These are phyloP conservation scores for Cardamine occulta DNA, from an alignment of 345 rosid genomes.

Conservation along the genomic window DNA sequence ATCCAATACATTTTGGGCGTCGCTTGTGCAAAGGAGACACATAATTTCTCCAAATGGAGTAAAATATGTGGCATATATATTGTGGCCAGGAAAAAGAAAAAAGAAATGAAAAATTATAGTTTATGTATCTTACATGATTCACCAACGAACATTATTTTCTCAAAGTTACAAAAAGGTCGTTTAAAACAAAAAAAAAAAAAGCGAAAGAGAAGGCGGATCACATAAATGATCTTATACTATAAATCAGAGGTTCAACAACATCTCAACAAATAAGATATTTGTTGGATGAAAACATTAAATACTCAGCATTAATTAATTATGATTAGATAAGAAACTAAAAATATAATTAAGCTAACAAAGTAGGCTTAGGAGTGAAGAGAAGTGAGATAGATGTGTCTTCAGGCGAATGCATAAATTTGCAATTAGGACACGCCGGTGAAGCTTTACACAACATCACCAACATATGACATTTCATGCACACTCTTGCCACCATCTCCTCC, in stretches of 20 bases:
- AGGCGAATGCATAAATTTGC: constrained; percentile 75
- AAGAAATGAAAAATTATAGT: too few relatives aligned
- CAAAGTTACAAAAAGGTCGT: too few relatives aligned
- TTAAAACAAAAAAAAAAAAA: too few relatives aligned
- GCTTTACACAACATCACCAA: constrained; percentile 75
- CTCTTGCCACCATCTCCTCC: constrained; percentile 74
- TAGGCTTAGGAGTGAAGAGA: constrained; percentile 28
- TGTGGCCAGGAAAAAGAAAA: too few relatives aligned
- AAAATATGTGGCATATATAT: too few relatives aligned
- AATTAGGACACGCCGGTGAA: constrained; percentile 76
- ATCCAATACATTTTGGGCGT: too few relatives aligned
- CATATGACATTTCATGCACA: constrained; percentile 73
- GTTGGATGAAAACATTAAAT: constrained; percentile 16
- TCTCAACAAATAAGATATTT: constrained; percentile 24
- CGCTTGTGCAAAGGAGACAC: too few relatives aligned
- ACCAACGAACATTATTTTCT: too few relatives aligned
- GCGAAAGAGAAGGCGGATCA: too few relatives aligned
- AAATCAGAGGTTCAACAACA: constrained; percentile 11
- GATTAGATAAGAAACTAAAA: constrained; percentile 6
- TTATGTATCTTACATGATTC: too few relatives aligned
- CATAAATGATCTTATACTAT: constrained; percentile 6
- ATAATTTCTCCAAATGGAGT: too few relatives aligned
- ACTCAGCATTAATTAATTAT: constrained; percentile 6
- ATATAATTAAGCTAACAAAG: constrained; percentile 17
- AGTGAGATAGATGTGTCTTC: constrained; percentile 23